phyloP scores from a whole-genome alignment of 306 rosid species.

The Acacia melanoxylon region DNA sequence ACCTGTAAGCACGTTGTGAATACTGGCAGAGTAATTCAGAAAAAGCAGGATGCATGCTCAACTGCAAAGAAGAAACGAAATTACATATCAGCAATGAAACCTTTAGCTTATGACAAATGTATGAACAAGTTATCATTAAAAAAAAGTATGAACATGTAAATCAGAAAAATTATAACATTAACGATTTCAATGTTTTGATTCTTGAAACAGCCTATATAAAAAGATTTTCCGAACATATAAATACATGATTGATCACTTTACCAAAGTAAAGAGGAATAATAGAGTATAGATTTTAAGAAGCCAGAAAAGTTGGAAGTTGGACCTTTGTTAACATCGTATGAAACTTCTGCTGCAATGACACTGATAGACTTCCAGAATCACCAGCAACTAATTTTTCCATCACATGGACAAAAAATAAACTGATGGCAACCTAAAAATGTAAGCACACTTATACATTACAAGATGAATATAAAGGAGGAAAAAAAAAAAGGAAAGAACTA shows the following conservation, averaged over 20 bases:
- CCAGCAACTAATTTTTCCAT: slow-evolving; percentile 63
- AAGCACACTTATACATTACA: slow-evolving; percentile 8
- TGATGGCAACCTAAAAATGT: slow-evolving; percentile 71
- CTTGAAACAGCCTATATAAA: not conserved
- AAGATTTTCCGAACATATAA: slow-evolving; percentile 5
- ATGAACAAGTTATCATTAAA: not conserved
- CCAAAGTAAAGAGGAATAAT: slow-evolving; percentile 12
- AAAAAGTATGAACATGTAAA: slow-evolving; percentile 3
- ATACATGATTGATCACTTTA: slow-evolving; percentile 14
- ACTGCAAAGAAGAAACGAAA: slow-evolving; percentile 55
- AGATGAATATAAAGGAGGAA: not conserved
- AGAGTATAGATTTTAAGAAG: not conserved
- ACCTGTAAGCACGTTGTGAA: slow-evolving; percentile 90
- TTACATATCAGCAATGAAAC: slow-evolving; percentile 25
- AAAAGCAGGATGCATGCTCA: slow-evolving; percentile 81
- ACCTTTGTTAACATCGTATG: slow-evolving; percentile 62
- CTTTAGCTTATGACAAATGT: slow-evolving; percentile 11
- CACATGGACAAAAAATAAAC: slow-evolving; percentile 72
- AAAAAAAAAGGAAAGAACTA: not conserved
- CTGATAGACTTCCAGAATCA: slow-evolving; percentile 76
- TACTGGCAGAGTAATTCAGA: slow-evolving; percentile 68
- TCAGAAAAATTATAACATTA: not conserved
- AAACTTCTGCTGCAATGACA: slow-evolving; percentile 73
- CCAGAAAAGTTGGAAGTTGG: slow-evolving; percentile 19
- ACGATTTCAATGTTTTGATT: slow-evolving; percentile 4